Percentiles rank a stretch among this genome's conserved stretches.
Evolutionary conservation across 176 grass and related monocot genomes (phyloP).

Genomic region (Eleusine indica): DNA sequence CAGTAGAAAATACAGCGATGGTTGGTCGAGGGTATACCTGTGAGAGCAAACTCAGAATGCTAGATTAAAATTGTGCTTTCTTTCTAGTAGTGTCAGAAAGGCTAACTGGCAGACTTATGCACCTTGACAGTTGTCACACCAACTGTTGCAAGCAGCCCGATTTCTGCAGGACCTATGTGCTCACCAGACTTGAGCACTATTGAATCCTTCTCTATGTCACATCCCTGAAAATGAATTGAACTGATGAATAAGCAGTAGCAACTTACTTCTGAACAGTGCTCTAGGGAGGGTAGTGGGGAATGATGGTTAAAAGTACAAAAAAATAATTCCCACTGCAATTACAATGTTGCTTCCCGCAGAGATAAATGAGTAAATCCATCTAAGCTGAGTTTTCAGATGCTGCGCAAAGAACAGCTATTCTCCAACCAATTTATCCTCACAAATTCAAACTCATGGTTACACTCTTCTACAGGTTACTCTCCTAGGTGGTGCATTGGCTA

Average conservation of each 20-base stretch:
- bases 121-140: slow-evolving; percentile 84
- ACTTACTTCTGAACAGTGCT: neutral
- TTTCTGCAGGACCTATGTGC: slow-evolving; percentile 80
- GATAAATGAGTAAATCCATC: neutral
- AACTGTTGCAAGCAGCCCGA: slow-evolving; percentile 79
- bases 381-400: neutral
- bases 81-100: neutral
- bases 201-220: slow-evolving; percentile 86
- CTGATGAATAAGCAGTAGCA: neutral
- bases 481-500: too few species aligned
- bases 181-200: slow-evolving; percentile 68
- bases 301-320: neutral
- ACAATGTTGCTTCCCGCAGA: neutral
- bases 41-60: slow-evolving; percentile 25
- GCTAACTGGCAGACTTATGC: neutral
- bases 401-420: neutral
- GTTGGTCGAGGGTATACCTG: slow-evolving; percentile 79
- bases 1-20: slow-evolving; percentile 82
- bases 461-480: neutral
- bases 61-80: neutral
- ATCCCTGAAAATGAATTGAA: slow-evolving; percentile 57
- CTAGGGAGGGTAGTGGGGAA: neutral
- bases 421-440: neutral
- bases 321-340: neutral
- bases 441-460: neutral